Percentiles rank a stretch among this genome's conserved stretches.
phyloP scores from a whole-genome alignment of 345 rosid genomes.

The Eucalyptus tenuipes region DNA sequence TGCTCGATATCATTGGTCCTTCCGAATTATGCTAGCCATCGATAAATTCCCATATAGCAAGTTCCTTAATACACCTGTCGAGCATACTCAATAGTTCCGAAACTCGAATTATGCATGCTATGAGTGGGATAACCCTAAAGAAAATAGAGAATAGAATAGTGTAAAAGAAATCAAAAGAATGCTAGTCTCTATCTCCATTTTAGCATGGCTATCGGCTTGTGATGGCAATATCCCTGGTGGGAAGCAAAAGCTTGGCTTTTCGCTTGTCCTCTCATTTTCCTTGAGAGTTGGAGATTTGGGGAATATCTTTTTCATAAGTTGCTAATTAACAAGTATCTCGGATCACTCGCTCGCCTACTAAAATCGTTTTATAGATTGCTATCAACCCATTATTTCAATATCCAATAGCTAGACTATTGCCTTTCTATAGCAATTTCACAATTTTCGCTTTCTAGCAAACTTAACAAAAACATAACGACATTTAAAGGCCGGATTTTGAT shows the following conservation, averaged over 20 bases:
- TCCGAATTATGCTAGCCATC: not conserved
- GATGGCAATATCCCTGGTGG: not conserved
- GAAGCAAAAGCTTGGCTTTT: not conserved
- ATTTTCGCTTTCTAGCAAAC: not conserved
- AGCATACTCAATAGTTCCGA: not conserved
- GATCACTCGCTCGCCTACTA: accelerated
- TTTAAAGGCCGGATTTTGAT: not conserved
- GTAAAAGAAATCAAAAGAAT: not conserved
- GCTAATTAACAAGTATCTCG: not conserved
- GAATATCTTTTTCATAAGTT: not conserved
- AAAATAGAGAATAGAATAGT: not conserved
- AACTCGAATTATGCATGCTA: not conserved
- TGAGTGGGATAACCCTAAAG: too few species aligned
- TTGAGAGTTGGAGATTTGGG: too few species aligned
- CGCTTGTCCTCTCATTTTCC: too few species aligned
- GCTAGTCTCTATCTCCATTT: not conserved
- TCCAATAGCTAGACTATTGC: not conserved
- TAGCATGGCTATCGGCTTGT: not conserved
- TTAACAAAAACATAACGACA: not conserved
- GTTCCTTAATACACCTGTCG: not conserved
- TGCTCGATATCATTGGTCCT: not conserved
- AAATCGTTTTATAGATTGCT: not conserved
- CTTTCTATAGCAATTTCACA: not conserved
- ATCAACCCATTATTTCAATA: not conserved
- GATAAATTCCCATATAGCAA: not conserved